These are phyloP conservation scores for Aspergillus sojae DNA, from an alignment of 2,329 filamentous ascomycete genomes.

Conservation along the genomic window DNA sequence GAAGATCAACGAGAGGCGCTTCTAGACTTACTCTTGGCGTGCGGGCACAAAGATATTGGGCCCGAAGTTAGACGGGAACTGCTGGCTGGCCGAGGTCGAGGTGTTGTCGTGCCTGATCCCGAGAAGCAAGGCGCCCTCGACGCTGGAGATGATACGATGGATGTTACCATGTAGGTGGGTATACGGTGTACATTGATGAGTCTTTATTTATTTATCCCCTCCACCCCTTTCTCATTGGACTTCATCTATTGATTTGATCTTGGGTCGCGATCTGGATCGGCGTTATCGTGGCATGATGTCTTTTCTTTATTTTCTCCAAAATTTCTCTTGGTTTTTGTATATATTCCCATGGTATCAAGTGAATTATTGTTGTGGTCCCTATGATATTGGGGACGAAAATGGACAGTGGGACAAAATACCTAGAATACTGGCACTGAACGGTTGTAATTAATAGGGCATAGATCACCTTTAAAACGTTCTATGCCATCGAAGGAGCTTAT, in stretches of 20 bases:
- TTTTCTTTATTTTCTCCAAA: slow-evolving; percentile 1
- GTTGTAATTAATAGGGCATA: not conserved
- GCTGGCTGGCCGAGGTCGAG: slow-evolving; percentile 82
- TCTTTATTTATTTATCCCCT: not conserved
- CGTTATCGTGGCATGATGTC: slow-evolving; percentile 9
- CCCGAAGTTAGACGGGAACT: slow-evolving; percentile 89
- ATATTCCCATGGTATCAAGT: slow-evolving; percentile 7
- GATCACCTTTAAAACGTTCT: not conserved
- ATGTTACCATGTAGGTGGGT: slow-evolving; percentile 56
- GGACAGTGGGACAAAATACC: not conserved
- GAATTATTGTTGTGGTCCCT: not conserved
- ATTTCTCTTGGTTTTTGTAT: slow-evolving; percentile 2
- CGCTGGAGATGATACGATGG: slow-evolving; percentile 89
- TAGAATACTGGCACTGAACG: not conserved
- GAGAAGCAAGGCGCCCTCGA: slow-evolving; percentile 62
- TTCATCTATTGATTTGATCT: slow-evolving; percentile 10
- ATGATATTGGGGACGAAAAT: not conserved
- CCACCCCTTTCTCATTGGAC: not conserved
- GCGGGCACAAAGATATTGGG: slow-evolving; percentile 85
- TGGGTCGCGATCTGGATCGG: slow-evolving; percentile 11
- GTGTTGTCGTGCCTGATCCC: slow-evolving; percentile 58
- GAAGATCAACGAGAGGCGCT: slow-evolving; percentile 92
- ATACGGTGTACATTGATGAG: not conserved
- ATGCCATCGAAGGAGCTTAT: not conserved
- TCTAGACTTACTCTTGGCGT: slow-evolving; percentile 79